Evolutionary conservation across 23 red algal genomes (phyloP).

Genomic region (Gracilaria vermiculophylla): DNA sequence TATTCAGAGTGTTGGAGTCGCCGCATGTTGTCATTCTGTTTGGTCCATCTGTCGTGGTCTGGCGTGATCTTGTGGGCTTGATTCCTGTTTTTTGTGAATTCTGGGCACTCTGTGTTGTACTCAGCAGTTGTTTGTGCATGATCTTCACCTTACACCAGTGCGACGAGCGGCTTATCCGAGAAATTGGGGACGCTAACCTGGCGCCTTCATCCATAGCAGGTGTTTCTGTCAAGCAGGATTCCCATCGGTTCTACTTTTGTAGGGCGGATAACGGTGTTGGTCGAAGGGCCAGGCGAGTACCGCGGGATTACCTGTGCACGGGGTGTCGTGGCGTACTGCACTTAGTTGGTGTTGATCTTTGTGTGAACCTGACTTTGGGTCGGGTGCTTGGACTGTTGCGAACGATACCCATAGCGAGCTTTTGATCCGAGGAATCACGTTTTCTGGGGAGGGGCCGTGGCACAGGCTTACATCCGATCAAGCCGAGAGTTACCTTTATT

Average conservation of each 20-base stretch:
- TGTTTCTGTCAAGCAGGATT: background rate
- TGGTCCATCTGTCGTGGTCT: too few species aligned
- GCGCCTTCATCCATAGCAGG: background rate
- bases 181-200: background rate
- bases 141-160: too few species aligned
- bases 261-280: constrained; percentile 19
- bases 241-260: background rate
- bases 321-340: background rate
- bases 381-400: too few species aligned
- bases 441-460: background rate
- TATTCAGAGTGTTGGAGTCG: background rate
- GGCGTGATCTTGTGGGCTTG: background rate
- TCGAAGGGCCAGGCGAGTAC: background rate
- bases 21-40: background rate
- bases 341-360: too few species aligned
- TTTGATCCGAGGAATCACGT: background rate
- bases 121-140: too few species aligned
- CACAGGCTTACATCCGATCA: constrained; percentile 5
- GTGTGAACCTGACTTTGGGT: too few species aligned
- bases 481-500: background rate
- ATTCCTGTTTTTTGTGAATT: too few species aligned
- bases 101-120: too few species aligned
- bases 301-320: background rate
- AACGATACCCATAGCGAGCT: constrained; percentile 6
- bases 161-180: too few species aligned